These are phyloP conservation scores for Myxozyma lipomycoides DNA, from an alignment of 805 yeast species.

Conservation along the genomic window DNA sequence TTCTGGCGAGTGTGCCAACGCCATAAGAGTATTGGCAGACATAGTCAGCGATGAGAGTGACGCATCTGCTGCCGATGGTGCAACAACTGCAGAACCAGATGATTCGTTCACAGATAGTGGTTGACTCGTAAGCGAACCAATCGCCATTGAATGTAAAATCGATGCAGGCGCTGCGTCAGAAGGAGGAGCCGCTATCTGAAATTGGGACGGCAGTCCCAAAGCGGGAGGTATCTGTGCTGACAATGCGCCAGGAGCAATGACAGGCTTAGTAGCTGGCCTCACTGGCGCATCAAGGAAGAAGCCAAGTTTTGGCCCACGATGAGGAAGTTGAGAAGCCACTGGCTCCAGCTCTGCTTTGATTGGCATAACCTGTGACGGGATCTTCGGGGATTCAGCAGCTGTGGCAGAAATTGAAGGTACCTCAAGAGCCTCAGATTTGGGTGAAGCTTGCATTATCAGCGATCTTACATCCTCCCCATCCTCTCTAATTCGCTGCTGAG, in stretches of 20 bases:
- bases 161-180: slow-evolving; percentile 2
- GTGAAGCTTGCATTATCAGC: neutral
- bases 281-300: slow-evolving; percentile 10
- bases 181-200: neutral
- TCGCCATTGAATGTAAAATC: neutral
- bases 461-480: neutral
- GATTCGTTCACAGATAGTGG: slow-evolving; percentile 2
- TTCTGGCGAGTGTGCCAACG: slow-evolving; percentile 1
- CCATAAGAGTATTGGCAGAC: slow-evolving; percentile 2
- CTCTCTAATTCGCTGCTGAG: slow-evolving; percentile 17
- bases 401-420: neutral
- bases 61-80: neutral
- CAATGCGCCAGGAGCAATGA: neutral
- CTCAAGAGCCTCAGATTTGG: neutral
- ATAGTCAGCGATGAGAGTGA: neutral
- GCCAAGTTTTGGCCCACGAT: slow-evolving; percentile 11
- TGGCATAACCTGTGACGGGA: neutral
- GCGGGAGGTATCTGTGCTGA: neutral
- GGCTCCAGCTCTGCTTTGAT: neutral
- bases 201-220: neutral
- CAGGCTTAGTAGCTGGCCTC: neutral
- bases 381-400: neutral
- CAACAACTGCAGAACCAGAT: neutral
- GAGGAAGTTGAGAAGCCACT: too few relatives aligned
- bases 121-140: neutral